Evolutionary conservation across 1,284 basidiomycete species (phyloP), one percentile per base, ranked within the genome.

Genomic region (Ganoderma lingzhi): DNA sequence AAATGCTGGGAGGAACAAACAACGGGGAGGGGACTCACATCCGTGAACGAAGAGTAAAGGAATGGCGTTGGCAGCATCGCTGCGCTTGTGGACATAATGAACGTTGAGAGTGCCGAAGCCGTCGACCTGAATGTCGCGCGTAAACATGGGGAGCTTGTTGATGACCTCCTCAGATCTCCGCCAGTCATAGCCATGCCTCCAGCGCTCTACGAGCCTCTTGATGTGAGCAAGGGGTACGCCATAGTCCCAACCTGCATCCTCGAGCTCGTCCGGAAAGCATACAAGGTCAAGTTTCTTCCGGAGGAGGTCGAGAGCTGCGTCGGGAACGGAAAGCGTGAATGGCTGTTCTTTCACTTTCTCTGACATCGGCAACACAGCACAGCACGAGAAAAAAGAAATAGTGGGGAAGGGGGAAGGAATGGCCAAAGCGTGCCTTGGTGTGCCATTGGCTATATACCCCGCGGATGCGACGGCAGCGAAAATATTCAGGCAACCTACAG

Each of bases 31-130:
- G 32, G n/a, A 80, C 84, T 55, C 71, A 84, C 85, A 85, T n/a
- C 84, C 85, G 44, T 85, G 85, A 14, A 83, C 78, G 70, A 83
- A 85, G 30, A 86, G 72, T 6, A 85, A 66, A 1, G 84, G 85
- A 41, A 86, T 82, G 0, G 85, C 85, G 35, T 76, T 72, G 9
- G 68, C 56, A 0, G 73, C 67, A 23, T 62, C 66, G 64, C 81
- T 84, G 73, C 75, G 76, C 71, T 83, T 69, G 71, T 85, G 84
- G 17, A 85, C 76, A 59, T 84, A 85, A 67, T 86, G 84, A 12
- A 84, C 78, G 48, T 81, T 79, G 60, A 85, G 72, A 14, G 75
- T 70, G 0, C 77, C 83, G 55, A 82, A 82, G 4, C 72, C 76
- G 1, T 82, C 78, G 0, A 85, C 78, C 4, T 75, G 68, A 45